Evolutionary conservation across 352 stramenopile species (phyloP).

Genomic region (Albugo candida): DNA sequence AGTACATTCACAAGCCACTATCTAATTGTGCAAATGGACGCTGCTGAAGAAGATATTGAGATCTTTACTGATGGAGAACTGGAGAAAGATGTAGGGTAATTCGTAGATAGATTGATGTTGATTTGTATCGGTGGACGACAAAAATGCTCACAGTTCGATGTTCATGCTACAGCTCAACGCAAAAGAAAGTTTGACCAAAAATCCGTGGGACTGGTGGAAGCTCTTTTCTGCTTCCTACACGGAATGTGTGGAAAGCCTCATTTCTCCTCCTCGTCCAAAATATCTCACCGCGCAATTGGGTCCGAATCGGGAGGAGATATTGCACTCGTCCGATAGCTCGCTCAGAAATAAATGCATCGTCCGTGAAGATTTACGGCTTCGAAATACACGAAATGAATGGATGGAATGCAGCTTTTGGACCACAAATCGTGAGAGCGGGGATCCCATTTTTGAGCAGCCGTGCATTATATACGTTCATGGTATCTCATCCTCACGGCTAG

Average conservation of each 20-base stretch:
- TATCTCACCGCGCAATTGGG: conserved; percentile 43
- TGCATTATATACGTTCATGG: conserved; percentile 65
- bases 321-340: conserved; percentile 3
- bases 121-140: too few relatives aligned
- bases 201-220: conserved; percentile 37
- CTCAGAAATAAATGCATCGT: conserved; percentile 7
- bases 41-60: conserved; percentile 19
- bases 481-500: conserved; percentile 56
- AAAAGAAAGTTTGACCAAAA: conserved; percentile 10
- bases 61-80: conserved; percentile 68
- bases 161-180: too few relatives aligned
- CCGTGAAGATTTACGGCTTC: conserved; percentile 39
- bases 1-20: too few relatives aligned
- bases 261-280: conserved; percentile 27
- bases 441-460: too few relatives aligned
- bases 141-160: too few relatives aligned
- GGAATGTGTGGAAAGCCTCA: conserved; percentile 51
- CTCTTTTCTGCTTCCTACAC: conserved; percentile 57
- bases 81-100: conserved; percentile 33
- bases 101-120: too few relatives aligned
- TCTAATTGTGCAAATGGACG: too few relatives aligned
- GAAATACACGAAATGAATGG: conserved; percentile 23
- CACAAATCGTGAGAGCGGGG: conserved; percentile 5
- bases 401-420: conserved; percentile 59
- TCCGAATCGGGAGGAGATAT: conserved; percentile 5